Evolutionary conservation across 1,284 basidiomycete species (phyloP), one percentile per base, ranked within the genome.

Genomic region (Sporisorium graminicola): DNA sequence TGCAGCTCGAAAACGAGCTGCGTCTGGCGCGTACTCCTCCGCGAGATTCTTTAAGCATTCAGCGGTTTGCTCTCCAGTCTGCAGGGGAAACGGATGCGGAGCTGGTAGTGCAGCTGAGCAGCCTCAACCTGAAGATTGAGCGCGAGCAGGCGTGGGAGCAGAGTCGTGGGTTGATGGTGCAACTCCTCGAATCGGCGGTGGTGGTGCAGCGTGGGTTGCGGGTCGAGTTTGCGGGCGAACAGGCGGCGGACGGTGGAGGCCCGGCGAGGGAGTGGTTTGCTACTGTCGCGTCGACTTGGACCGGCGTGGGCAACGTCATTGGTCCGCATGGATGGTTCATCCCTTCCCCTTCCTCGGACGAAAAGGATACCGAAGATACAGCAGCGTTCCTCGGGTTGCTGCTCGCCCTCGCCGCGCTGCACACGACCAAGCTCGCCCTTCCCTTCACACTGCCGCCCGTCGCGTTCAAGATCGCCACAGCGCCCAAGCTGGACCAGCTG

Each of bases 201-300:
- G n/a, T 50, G 2, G 62, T 66, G 37, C 24, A 12, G 24, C 53
- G 54, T 2, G 70, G 78, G 2, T n/a, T 81, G 46, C 57, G 72
- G 5, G 69, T 81, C 10, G 67, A 69, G 22, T 81, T 81, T 51
- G 65, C 52, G 6, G 70, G 64, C 22, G 80, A 81, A 40, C 63
- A 64, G 2, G 80, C 80, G 3, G 75, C 77, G 29, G 80, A 81
- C 52, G 78, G 75, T 9, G 80, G 80, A 6, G 80, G 80, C 18
- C 68, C 78, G 26, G 63, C 67, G 4, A 71, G 78, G 46, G 80
- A 81, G 63, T 81, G 75, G 74, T 79, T 79, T 43, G 64, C 69
- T 55, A 58, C 64, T 51, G 60, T 79, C 3, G 70, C 67, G 20
- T 68, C 24, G 49, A 40, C 29, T 24, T 81, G 61, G 63, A 6